phyloP scores from a whole-genome alignment of 495 filamentous ascomycete species.

The Penicillium parvum region DNA sequence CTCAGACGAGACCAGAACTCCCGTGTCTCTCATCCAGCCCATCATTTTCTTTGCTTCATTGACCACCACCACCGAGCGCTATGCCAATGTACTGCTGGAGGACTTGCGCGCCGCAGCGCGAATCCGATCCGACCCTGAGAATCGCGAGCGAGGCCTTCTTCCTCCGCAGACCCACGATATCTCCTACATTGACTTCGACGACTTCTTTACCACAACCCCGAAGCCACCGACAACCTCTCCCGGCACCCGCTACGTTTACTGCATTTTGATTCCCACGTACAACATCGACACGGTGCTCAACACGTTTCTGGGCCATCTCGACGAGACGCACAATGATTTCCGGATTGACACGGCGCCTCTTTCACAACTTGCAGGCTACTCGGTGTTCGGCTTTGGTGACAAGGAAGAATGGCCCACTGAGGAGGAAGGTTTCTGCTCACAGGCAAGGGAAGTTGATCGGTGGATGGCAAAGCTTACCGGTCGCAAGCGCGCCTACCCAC shows the following conservation, averaged over 20 bases:
- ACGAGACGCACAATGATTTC: slow-evolving; percentile 93
- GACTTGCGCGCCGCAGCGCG: slow-evolving; percentile 39
- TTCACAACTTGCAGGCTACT: slow-evolving; percentile 72
- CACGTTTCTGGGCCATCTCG: slow-evolving; percentile 74
- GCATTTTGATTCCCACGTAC: slow-evolving; percentile 79
- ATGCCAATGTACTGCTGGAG: slow-evolving; percentile 54
- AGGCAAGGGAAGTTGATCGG: slow-evolving; percentile 82
- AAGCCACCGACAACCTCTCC: slow-evolving; percentile 46
- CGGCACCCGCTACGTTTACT: slow-evolving; percentile 66
- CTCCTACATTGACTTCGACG: slow-evolving; percentile 82
- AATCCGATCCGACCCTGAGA: slow-evolving; percentile 24
- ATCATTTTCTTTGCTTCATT: slow-evolving; percentile 86
- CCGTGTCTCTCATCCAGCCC: slow-evolving; percentile 54
- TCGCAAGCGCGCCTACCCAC: slow-evolving; percentile 72
- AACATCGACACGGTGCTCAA: slow-evolving; percentile 87
- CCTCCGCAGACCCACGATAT: slow-evolving; percentile 70
- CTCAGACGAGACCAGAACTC: slow-evolving; percentile 13
- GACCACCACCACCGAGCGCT: slow-evolving; percentile 71
- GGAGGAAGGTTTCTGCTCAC: slow-evolving; percentile 85
- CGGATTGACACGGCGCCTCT: slow-evolving; percentile 87
- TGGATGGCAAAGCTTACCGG: slow-evolving; percentile 93
- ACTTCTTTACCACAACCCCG: slow-evolving; percentile 69
- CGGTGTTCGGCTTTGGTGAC: slow-evolving; percentile 92
- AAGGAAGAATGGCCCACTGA: slow-evolving; percentile 86
- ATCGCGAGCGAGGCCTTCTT: slow-evolving; percentile 41